Conservation (phyloP, 2,329 filamentous ascomycete genomes). For the Boeremia lycopersici region DNA sequence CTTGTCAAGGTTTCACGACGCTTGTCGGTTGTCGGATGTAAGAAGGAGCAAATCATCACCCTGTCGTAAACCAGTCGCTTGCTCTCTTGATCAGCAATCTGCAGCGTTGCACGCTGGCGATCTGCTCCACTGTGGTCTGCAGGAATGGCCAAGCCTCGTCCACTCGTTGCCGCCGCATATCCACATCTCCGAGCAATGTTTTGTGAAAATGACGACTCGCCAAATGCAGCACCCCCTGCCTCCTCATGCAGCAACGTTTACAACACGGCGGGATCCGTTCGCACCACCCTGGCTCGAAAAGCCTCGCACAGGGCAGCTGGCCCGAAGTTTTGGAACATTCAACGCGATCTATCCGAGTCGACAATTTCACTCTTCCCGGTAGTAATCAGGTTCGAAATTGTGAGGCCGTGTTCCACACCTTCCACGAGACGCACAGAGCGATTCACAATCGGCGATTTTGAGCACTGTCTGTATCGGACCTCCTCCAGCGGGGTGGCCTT, state of each 20-base stretch:
- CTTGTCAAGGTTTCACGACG: slow-evolving; percentile 16
- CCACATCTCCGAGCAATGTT: slow-evolving; percentile 12
- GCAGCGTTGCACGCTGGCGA: slow-evolving; percentile 15
- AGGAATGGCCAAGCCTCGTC: slow-evolving; percentile 10
- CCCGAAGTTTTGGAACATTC: slow-evolving; percentile 17
- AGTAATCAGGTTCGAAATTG: slow-evolving; percentile 7
- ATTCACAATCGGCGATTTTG: slow-evolving; percentile 10
- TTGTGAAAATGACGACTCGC: slow-evolving; percentile 15
- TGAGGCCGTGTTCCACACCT: neutral
- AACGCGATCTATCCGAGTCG: slow-evolving; percentile 11
- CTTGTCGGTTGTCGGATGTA: slow-evolving; percentile 11
- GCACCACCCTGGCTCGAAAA: slow-evolving; percentile 2
- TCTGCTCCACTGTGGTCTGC: slow-evolving; percentile 13
- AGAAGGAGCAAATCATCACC: slow-evolving; percentile 7
- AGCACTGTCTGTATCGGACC: slow-evolving; percentile 7
- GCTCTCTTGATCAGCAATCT: slow-evolving; percentile 15
- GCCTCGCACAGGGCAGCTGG: slow-evolving; percentile 15
- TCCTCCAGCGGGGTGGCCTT: slow-evolving; percentile 3
- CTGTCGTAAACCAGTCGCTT: slow-evolving; percentile 13
- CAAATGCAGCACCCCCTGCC: slow-evolving; percentile 4
- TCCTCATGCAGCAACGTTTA: slow-evolving; percentile 16
- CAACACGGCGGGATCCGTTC: slow-evolving; percentile 15
- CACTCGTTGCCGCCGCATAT: slow-evolving; percentile 13
- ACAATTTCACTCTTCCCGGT: slow-evolving; percentile 13
- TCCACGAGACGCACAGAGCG: slow-evolving; percentile 15